phyloP scores from a whole-genome alignment of 345 rosid species.

The Brassica carinata region DNA sequence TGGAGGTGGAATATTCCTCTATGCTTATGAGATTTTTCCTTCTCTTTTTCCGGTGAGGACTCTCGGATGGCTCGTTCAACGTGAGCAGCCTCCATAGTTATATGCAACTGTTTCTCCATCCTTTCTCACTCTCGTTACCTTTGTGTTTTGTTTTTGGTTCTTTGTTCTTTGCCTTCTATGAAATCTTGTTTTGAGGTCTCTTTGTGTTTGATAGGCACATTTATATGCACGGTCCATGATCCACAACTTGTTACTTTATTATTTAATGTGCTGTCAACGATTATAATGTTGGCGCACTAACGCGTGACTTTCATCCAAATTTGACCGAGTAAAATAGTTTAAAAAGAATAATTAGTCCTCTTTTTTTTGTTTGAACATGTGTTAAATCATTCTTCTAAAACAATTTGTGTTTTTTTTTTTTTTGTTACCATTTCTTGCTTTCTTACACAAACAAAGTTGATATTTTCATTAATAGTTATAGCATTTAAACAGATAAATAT shows the following conservation, averaged over 20 bases:
- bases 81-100: constrained; percentile 20
- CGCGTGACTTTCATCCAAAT: constrained; percentile 5
- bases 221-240: constrained; percentile 24
- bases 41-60: constrained; percentile 8
- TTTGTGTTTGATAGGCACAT: background rate
- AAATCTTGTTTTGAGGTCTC: background rate
- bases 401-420: background rate
- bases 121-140: background rate
- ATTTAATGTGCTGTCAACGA: background rate
- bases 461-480: background rate
- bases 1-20: constrained; percentile 38
- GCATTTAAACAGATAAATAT: background rate
- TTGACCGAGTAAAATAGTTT: constrained; percentile 12
- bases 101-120: constrained; percentile 26
- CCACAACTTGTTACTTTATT: constrained; percentile 14
- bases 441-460: background rate
- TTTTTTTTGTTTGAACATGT: background rate
- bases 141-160: background rate
- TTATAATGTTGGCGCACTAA: constrained; percentile 18
- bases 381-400: background rate
- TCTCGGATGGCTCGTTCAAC: constrained; percentile 18
- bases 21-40: constrained; percentile 28
- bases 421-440: background rate
- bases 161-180: background rate
- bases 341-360: background rate